Evolutionary conservation across 2,329 filamentous ascomycete genomes (phyloP).

Genomic region (Mycosphaerella sp.): DNA sequence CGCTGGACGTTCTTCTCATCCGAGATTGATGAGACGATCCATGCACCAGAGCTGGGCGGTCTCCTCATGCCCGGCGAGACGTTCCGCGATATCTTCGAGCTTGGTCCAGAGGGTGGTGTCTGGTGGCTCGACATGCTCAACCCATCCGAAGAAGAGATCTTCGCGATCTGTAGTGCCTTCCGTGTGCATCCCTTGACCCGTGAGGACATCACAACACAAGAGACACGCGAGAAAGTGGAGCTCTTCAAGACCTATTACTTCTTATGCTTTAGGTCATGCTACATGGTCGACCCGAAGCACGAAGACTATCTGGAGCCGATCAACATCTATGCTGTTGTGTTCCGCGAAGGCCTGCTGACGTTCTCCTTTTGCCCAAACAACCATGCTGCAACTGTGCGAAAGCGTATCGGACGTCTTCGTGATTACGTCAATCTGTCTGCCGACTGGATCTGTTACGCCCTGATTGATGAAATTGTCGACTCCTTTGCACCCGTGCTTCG

Average conservation of each 20-base stretch:
- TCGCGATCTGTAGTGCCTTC: constrained; percentile 86
- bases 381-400: constrained; percentile 82
- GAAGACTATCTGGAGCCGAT: constrained; percentile 86
- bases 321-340: constrained; percentile 95
- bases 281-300: constrained; percentile 69
- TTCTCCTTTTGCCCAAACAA: constrained; percentile 87
- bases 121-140: constrained; percentile 98
- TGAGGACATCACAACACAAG: constrained; percentile 92
- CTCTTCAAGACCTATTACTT: constrained; percentile 98
- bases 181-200: constrained; percentile 92
- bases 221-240: constrained; percentile 97
- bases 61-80: constrained; percentile 84
- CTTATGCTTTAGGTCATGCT: constrained; percentile 93
- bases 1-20: constrained; percentile 97
- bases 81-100: constrained; percentile 78
- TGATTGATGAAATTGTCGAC: constrained; percentile 98
- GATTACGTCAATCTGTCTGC: constrained; percentile 92
- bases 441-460: constrained; percentile 98
- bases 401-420: constrained; percentile 84
- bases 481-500: constrained; percentile 86
- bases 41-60: constrained; percentile 81
- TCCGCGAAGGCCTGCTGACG: constrained; percentile 87
- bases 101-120: constrained; percentile 68
- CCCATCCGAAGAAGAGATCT: constrained; percentile 81
- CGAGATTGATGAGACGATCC: constrained; percentile 86